phyloP scores from a whole-genome alignment of 192 early-diverging fungal genomes.

The Entomortierella beljakovae region DNA sequence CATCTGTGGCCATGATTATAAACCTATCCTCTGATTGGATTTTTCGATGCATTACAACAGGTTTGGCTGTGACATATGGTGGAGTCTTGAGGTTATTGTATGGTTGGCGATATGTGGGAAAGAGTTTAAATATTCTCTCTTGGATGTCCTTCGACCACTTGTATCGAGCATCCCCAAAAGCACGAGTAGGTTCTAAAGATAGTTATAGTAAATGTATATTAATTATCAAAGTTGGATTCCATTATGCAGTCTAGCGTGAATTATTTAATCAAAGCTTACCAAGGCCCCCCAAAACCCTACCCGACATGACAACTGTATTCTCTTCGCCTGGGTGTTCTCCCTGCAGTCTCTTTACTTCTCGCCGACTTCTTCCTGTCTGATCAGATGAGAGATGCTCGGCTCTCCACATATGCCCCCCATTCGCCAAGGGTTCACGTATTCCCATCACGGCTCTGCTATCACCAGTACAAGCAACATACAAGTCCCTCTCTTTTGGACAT shows the following conservation, averaged over 20 bases:
- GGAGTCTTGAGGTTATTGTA: conserved; percentile 67
- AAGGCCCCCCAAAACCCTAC: conserved; percentile 72
- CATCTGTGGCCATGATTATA: conserved; percentile 86
- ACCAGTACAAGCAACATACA: conserved; percentile 66
- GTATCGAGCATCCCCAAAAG: conserved; percentile 79
- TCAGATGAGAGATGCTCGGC: conserved; percentile 71
- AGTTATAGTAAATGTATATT: neutral
- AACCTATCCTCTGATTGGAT: conserved; percentile 72
- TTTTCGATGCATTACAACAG: conserved; percentile 72
- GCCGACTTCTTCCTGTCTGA: conserved; percentile 66
- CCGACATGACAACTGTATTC: conserved; percentile 60
- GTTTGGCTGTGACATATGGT: conserved; percentile 82
- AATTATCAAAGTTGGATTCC: neutral
- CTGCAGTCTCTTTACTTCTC: conserved; percentile 65
- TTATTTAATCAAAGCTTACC: conserved; percentile 31
- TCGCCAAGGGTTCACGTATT: conserved; percentile 18
- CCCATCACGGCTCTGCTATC: conserved; percentile 67
- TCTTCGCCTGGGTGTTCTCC: conserved; percentile 82
- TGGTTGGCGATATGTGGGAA: conserved; percentile 59
- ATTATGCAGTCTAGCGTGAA: neutral
- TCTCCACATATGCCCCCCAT: conserved; percentile 63
- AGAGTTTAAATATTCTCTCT: conserved; percentile 60
- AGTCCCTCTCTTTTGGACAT: conserved; percentile 42
- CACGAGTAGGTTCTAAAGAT: conserved; percentile 57
- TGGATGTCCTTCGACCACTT: conserved; percentile 77